phyloP scores from a whole-genome alignment of 2,329 filamentous ascomycete species.

The Aschersonia sp. region DNA sequence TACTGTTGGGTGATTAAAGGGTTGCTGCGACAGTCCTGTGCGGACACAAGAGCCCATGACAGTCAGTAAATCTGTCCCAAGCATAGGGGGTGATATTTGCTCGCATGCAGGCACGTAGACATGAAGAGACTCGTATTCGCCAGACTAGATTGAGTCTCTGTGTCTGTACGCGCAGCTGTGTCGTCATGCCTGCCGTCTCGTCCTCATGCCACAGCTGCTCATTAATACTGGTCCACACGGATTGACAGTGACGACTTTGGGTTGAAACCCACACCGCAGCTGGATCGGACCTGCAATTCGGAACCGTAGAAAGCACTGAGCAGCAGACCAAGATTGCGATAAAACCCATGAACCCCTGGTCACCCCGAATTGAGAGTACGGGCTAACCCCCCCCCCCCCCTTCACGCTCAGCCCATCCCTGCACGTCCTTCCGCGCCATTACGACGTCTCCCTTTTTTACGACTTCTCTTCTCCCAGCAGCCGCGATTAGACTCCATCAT shows the following conservation, averaged over 20 bases:
- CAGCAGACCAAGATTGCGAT: neutral
- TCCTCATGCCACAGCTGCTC: neutral
- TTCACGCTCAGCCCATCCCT: conserved; percentile 4
- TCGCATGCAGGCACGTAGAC: too few species aligned
- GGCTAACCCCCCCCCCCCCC: conserved; percentile 1
- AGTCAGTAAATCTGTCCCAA: too few species aligned
- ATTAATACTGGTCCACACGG: neutral
- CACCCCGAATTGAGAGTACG: conserved; percentile 1
- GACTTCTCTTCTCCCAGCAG: neutral
- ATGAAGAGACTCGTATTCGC: too few species aligned
- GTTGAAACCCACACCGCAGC: neutral
- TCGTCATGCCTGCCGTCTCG: too few species aligned
- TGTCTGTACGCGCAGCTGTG: too few species aligned
- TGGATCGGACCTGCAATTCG: neutral
- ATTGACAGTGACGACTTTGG: neutral
- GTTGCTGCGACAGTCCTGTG: too few species aligned
- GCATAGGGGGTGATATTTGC: too few species aligned
- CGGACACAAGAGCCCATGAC: too few species aligned
- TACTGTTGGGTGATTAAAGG: too few species aligned
- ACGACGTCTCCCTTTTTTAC: conserved; percentile 3
- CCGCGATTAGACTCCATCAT: neutral
- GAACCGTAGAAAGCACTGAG: neutral
- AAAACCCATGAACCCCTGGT: neutral
- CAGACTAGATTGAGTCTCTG: too few species aligned
- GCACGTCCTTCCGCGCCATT: conserved; percentile 2